Evolutionary conservation across 768 basidiomycete genomes (phyloP).

Genomic region (Trametopsis cervina): DNA sequence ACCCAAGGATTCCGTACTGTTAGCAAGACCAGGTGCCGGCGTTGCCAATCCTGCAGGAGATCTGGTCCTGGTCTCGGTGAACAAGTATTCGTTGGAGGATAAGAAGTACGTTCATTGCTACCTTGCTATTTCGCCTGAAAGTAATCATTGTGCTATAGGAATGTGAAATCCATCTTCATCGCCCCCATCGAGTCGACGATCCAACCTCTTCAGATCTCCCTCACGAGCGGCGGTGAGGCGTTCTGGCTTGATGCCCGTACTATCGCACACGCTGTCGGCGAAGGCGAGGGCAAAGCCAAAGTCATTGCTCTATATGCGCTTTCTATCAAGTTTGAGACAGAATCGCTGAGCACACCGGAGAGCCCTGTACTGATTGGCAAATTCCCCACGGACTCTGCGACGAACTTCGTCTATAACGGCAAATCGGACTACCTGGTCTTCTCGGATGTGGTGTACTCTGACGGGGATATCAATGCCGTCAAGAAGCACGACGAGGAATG

Average conservation of each 20-base stretch:
- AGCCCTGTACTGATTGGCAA: conserved; percentile 47
- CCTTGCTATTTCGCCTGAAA: no score
- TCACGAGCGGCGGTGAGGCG: conserved; percentile 61
- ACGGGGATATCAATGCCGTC: conserved; percentile 65
- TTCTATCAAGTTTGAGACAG: conserved; percentile 39
- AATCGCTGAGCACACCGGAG: conserved; percentile 30
- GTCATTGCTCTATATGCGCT: conserved; percentile 54
- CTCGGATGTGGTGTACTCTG: conserved; percentile 74
- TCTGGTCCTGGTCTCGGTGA: conserved; percentile 58
- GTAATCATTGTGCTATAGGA: no score
- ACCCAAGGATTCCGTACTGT: conserved; percentile 62
- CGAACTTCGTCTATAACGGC: conserved; percentile 63
- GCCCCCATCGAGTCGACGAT: conserved; percentile 47
- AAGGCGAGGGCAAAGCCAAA: conserved; percentile 40
- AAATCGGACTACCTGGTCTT: conserved; percentile 67
- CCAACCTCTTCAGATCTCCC: conserved; percentile 48
- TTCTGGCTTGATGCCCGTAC: conserved; percentile 76
- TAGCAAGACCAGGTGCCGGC: conserved; percentile 60
- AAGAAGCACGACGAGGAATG: conserved; percentile 64
- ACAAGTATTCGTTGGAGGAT: conserved; percentile 64
- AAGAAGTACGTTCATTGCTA: conserved; percentile 50
- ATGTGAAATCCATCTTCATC: conserved; percentile 61
- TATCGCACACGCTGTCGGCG: conserved; percentile 59
- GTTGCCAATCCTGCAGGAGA: conserved; percentile 64
- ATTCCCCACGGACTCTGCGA: conserved; percentile 59